A percentile compares a stretch with the other conserved stretches of the same genome.
Conservation (phyloP, 192 early-diverging fungal genomes). For the Cladochytrium replicatum region DNA sequence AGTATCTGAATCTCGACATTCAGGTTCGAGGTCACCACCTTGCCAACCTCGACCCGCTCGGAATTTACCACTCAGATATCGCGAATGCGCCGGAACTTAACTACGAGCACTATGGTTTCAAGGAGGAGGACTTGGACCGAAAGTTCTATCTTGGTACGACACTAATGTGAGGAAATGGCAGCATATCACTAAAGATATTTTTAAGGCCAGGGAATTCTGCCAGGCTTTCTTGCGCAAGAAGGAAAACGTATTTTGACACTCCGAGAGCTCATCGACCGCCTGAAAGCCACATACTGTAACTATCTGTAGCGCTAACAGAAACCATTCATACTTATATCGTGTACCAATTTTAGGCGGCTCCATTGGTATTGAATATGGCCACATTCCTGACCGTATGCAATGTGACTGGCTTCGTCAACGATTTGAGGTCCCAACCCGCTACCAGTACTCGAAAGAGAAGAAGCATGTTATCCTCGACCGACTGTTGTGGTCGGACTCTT, state of each 20-base stretch:
- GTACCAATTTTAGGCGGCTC: slow-evolving; percentile 65
- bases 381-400: slow-evolving; percentile 90
- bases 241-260: slow-evolving; percentile 69
- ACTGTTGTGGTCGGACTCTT: slow-evolving; percentile 92
- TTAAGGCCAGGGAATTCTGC: slow-evolving; percentile 82
- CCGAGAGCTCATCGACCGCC: slow-evolving; percentile 75
- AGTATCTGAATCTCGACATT: no score
- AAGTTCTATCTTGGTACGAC: slow-evolving; percentile 67
- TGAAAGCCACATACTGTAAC: slow-evolving; percentile 82
- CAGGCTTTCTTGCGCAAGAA: slow-evolving; percentile 56
- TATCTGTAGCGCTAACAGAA: no score
- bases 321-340: no score
- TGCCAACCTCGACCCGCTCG: slow-evolving; percentile 92
- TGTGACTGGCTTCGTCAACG: slow-evolving; percentile 95
- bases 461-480: slow-evolving; percentile 91
- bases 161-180: background rate
- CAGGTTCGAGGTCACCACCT: slow-evolving; percentile 88
- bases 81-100: slow-evolving; percentile 69
- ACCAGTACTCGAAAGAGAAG: slow-evolving; percentile 79
- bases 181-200: slow-evolving; percentile 3
- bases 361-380: slow-evolving; percentile 96
- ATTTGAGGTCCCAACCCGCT: slow-evolving; percentile 85
- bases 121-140: slow-evolving; percentile 82
- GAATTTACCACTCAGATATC: slow-evolving; percentile 58
- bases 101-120: slow-evolving; percentile 86